Base-by-base conservation (phyloP, 371 early-diverging fungal genomes). In the Rhizopus arrhizus region DNA sequence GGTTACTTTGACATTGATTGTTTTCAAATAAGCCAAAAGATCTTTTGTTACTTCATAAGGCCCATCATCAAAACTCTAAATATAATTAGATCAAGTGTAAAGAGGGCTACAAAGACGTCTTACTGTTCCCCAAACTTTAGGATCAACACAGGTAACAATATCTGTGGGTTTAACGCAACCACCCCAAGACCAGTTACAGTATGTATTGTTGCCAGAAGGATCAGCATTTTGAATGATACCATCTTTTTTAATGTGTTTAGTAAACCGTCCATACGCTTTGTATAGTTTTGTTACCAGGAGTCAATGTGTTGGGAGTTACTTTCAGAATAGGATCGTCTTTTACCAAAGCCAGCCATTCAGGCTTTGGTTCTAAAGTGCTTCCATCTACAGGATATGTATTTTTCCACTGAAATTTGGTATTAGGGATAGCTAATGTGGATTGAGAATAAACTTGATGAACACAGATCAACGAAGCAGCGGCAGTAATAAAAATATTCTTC, bases 141-240 rank as follows among this genome's bases (percentile, higher is more conserved):
- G 76, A 72, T 62, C 64, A 1, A 33, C 48, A 63, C 85, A 85
- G 11, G 70, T 65, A 43, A 75, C 70, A 42, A 85, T 70, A 62
- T 85, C 85, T n/a, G 74, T 76, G 10, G 69, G 67, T 34, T 74
- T 70, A 46, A 66, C 59, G 53, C 85, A 85, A 34, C 77, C 74
- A 4, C 76, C 64, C 65, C 77, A 83, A 7, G 81, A 80, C 85
- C 85, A 85, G 67, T 77, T 78, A 56, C 85, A 85, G 47, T 80
- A 59, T 12, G 77, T 64, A 48, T 68, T 68, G 13, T 62, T 63
- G 9, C 68, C 68, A 28, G 63, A 52, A 13, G 68, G 63, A 53
- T 68, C 49, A 52, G 68, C 63, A 53, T 68, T 68, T 56, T 63
- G 59, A 40, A 68, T 68, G n/a, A 63, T 54, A 42, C 68, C 64